Evolutionary conservation across 768 basidiomycete genomes (phyloP).

Genomic region (Mycena amicta): DNA sequence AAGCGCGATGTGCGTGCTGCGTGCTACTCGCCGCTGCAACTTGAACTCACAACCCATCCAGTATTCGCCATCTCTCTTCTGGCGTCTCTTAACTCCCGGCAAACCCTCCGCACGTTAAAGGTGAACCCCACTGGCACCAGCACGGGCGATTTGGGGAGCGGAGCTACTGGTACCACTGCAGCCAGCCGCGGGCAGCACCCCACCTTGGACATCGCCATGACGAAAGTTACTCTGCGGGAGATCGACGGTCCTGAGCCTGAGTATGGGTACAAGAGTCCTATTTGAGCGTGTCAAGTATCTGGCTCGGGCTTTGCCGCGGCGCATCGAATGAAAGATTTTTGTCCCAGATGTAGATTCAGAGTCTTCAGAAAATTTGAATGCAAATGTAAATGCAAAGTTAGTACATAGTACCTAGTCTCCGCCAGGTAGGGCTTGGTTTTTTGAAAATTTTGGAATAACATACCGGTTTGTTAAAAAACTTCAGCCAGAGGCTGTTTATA

Average conservation of each 20-base stretch:
- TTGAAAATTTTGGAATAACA: no score
- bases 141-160: neutral
- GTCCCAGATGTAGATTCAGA: no score
- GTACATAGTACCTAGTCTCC: no score
- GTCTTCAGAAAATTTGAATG: no score
- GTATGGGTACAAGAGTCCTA: neutral
- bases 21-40: neutral
- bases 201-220: neutral
- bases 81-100: neutral
- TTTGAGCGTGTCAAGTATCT: no score
- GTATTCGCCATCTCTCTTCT: neutral
- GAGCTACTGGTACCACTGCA: neutral
- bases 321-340: no score
- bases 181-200: neutral
- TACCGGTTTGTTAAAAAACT: no score
- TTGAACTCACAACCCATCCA: neutral
- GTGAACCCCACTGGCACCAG: no score
- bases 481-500: no score
- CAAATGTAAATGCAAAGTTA: no score
- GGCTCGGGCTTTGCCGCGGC: no score
- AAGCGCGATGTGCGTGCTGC: neutral
- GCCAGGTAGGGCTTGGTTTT: no score
- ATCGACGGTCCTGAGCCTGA: neutral
- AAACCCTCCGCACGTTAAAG: neutral
- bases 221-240: neutral